Base-by-base conservation (phyloP, 177 flowering plant species). In the Vitis hybrid region DNA sequence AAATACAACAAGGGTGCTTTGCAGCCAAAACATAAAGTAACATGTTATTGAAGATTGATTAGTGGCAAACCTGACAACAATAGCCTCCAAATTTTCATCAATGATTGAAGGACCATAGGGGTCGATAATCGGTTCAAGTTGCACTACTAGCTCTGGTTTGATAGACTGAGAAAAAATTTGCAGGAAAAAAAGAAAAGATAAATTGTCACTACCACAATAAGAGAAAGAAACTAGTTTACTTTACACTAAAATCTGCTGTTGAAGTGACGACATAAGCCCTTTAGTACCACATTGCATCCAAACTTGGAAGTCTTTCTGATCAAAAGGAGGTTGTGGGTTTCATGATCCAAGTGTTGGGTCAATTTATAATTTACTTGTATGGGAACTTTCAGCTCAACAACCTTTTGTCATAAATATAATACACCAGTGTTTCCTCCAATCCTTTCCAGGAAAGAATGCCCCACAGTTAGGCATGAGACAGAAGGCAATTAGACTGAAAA, bases 41-140 rank as follows among this genome's bases (percentile, higher is more conserved):
- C 65, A 45, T 62, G 22, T 62, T 48, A 39, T 48, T 62, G 22
- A 59, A 15, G 65, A 62, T 45, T 45, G 52, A n/a, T 26, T 31
- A 29, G 49, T 3, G 26, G 26, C 73, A 48, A 55, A 93, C 97
- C 98, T 93, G 76, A 93, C 98, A 73, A 93, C 81, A 62, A 93
- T 87, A 50, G 98, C 98, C 72, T 93, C 94, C 83, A 93, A 83
- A 71, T 86, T 76, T 65, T 86, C 90, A 78, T 93, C 93, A 48
- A 83, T 73, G 15, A 93, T 87, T 22, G 98, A 93, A 63, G 95
- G 97, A 39, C 98, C 98, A 76, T 89, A 91, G 5, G 98, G 98
- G 72, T 93, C 93, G 5, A 63, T 74, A 26, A 93, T 88, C 19
- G 93, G 93, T 74, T 87, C 98, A 74, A 77, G 85, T 73, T 88